Evolutionary conservation across 2,329 filamentous ascomycete species (phyloP), one percentile per base, ranked within the genome.

Genomic region (Aspergillus hortae): DNA sequence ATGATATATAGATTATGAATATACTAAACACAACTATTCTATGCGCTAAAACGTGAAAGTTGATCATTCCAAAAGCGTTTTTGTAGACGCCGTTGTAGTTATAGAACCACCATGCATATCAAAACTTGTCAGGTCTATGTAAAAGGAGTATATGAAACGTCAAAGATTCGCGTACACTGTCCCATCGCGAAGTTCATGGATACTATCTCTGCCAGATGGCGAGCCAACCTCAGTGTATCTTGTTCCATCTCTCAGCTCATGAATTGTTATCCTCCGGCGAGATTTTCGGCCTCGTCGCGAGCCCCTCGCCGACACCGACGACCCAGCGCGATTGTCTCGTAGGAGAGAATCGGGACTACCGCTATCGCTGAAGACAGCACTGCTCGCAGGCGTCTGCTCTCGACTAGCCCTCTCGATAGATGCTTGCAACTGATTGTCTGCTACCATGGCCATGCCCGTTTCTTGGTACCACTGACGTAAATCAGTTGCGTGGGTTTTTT

Each of bases 131-230:
- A 41, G n/a, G 25, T 17, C 11, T 47, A 47, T 43, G 33, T 43
- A 48, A 46, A 46, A 25, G 32, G 27, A 12, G 4, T 38, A 30
- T n/a, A 15, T 46, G 44, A 17, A 52, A 7, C 27, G 21, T 70
- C 56, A 73, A 27, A 66, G 56, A 63, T 74, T 69, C 7, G 70
- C 68, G 62, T 75, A 75, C 14, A 74, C 62, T 4, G 72, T 75
- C 10, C 72, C 72, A 59, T 74, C 72, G 12, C 72, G 62, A 23
- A 74, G 54, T 44, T 74, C 71, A 57, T 75, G 72, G 43, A 75
- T 74, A 52, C 65, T 70, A 33, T 70, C 67, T 38, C 61, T 69
- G 15, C 60, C 62, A 21, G 64, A 63, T 9, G 70, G 66, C 15
- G 71, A 73, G 5, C 71, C 72, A 48, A 70, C 64, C 55, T 74